These are phyloP conservation scores for Claviceps spartinae DNA, from an alignment of 2,329 filamentous ascomycete genomes.

Conservation along the genomic window DNA sequence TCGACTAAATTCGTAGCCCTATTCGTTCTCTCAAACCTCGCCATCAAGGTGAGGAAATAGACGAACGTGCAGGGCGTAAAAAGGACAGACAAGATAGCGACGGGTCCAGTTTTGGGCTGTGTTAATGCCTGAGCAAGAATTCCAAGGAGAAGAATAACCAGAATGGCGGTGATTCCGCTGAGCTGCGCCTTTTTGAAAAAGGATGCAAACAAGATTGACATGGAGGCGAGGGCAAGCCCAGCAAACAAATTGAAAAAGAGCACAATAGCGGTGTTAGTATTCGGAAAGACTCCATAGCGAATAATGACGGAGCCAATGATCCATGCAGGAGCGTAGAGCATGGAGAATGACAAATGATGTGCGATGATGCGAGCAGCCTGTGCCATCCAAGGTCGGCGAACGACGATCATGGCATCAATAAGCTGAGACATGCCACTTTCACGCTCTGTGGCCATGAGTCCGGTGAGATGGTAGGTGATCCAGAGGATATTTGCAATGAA, in stretches of 20 bases:
- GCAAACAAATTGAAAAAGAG: constrained; percentile 61
- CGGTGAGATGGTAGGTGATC: constrained; percentile 75
- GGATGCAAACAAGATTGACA: constrained; percentile 66
- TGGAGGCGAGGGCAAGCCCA: constrained; percentile 66
- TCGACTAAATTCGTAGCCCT: constrained; percentile 46
- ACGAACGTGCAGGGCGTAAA: constrained; percentile 85
- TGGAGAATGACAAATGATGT: constrained; percentile 66
- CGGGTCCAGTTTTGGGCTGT: constrained; percentile 46
- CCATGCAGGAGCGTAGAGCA: constrained; percentile 75
- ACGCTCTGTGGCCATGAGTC: constrained; percentile 72
- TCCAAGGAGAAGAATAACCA: constrained; percentile 60
- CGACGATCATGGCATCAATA: constrained; percentile 84
- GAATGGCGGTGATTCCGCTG: constrained; percentile 66
- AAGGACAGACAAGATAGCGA: constrained; percentile 57
- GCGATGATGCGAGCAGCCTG: constrained; percentile 67
- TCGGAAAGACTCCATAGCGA: constrained; percentile 47
- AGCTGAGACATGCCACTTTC: constrained; percentile 80
- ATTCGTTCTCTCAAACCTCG: constrained; percentile 57
- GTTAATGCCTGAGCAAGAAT: constrained; percentile 69
- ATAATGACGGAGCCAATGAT: constrained; percentile 58
- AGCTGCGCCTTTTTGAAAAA: constrained; percentile 83
- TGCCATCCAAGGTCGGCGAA: constrained; percentile 57
- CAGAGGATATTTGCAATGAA: constrained; percentile 72
- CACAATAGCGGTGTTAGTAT: constrained; percentile 51
- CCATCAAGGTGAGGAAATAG: constrained; percentile 62